Evolutionary conservation across 2,329 filamentous ascomycete genomes (phyloP).

Genomic region (Sporothrix luriei): DNA sequence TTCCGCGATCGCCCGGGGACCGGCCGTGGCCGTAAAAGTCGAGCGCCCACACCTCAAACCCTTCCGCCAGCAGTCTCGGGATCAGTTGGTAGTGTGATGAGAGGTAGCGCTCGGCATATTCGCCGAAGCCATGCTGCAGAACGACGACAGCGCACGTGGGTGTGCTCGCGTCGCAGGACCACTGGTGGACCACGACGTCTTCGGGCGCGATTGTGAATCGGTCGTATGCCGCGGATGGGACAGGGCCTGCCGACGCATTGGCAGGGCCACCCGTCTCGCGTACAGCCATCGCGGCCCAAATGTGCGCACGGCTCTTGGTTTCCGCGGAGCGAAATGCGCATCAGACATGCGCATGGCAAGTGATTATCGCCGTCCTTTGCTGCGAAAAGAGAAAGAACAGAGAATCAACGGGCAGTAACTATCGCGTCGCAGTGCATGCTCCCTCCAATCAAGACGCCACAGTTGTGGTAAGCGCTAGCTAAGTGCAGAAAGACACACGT

Average conservation of each 20-base stretch:
- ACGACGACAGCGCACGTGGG: not conserved
- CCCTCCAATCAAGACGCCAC: no score
- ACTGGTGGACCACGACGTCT: conserved; percentile 6
- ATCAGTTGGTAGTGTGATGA: not conserved
- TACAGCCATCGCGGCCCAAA: not conserved
- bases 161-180: not conserved
- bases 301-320: not conserved
- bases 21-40: conserved; percentile 16
- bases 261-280: not conserved
- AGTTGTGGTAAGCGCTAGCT: not conserved
- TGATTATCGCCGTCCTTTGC: not conserved
- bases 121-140: conserved; percentile 7
- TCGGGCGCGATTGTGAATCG: conserved; percentile 5
- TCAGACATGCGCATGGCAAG: no score
- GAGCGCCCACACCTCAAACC: conserved; percentile 16
- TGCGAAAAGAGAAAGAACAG: not conserved
- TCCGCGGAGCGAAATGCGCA: not conserved
- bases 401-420: no score
- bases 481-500: not conserved
- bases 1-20: not conserved
- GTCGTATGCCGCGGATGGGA: not conserved
- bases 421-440: no score
- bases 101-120: conserved; percentile 17
- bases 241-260: not conserved
- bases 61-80: not conserved